Conservation (phyloP, 2,329 filamentous ascomycete species). For the Diaporthe nobilis region DNA sequence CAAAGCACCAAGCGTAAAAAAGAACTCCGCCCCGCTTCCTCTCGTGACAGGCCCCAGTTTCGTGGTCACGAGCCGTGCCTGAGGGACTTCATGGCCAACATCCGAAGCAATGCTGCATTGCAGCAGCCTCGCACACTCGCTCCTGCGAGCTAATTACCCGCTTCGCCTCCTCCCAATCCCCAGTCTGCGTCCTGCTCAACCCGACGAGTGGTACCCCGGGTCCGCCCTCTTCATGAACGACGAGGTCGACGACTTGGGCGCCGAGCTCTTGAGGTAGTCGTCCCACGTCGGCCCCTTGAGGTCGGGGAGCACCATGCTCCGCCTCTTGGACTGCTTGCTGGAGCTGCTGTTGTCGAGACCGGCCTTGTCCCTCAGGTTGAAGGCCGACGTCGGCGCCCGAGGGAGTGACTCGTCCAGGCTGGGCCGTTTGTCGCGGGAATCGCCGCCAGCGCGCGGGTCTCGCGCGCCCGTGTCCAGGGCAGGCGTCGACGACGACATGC, state of each 20-base stretch:
- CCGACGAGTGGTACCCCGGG: slow-evolving; percentile 12
- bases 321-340: slow-evolving; percentile 38
- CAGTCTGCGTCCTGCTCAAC: slow-evolving; percentile 1
- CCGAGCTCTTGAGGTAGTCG: slow-evolving; percentile 47
- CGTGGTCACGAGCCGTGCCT: background rate
- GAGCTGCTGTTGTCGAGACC: slow-evolving; percentile 32
- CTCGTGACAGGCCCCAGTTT: background rate
- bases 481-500: slow-evolving; percentile 21
- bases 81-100: background rate
- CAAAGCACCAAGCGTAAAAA: slow-evolving; percentile 23
- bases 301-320: slow-evolving; percentile 42
- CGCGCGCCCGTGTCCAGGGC: slow-evolving; percentile 20
- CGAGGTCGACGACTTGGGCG: slow-evolving; percentile 34
- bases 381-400: slow-evolving; percentile 20
- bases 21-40: background rate
- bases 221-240: slow-evolving; percentile 37
- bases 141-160: background rate
- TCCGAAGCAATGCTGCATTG: background rate
- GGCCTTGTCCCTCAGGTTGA: slow-evolving; percentile 30
- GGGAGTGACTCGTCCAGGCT: slow-evolving; percentile 37
- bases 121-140: background rate
- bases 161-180: background rate
- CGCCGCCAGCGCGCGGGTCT: slow-evolving; percentile 16
- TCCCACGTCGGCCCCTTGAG: slow-evolving; percentile 51
- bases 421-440: slow-evolving; percentile 27